Evolutionary conservation across 805 yeast species (phyloP).

Genomic region (Nakazawaea holstii): DNA sequence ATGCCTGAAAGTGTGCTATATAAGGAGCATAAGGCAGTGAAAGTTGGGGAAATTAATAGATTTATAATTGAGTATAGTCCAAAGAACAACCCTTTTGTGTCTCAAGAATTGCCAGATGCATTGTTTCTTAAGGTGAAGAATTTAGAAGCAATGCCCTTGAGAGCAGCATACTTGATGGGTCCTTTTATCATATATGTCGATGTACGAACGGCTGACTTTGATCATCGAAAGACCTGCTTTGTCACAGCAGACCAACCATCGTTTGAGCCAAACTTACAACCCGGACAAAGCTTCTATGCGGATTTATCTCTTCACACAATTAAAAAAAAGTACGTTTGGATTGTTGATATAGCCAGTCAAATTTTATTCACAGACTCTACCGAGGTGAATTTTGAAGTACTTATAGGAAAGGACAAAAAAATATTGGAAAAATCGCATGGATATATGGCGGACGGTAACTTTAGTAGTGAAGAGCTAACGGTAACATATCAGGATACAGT

Average conservation of each 20-base stretch:
- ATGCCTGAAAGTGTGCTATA: slow-evolving; percentile 9
- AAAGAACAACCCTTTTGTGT: slow-evolving; percentile 14
- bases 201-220: slow-evolving; percentile 62
- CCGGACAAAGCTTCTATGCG: slow-evolving; percentile 58
- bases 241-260: slow-evolving; percentile 75
- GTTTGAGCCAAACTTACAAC: slow-evolving; percentile 65
- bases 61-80: slow-evolving; percentile 48
- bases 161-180: slow-evolving; percentile 86
- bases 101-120: slow-evolving; percentile 9
- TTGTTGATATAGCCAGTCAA: slow-evolving; percentile 76
- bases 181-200: slow-evolving; percentile 86
- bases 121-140: slow-evolving; percentile 63
- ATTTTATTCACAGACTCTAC: slow-evolving; percentile 67
- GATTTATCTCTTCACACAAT: slow-evolving; percentile 63
- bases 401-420: slow-evolving; percentile 41
- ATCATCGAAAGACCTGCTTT: slow-evolving; percentile 45
- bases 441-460: slow-evolving; percentile 13
- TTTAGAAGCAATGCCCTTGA: slow-evolving; percentile 60
- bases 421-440: slow-evolving; percentile 12
- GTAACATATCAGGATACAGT: slow-evolving; percentile 55
- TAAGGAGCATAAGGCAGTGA: slow-evolving; percentile 28
- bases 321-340: slow-evolving; percentile 62
- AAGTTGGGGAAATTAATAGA: slow-evolving; percentile 57
- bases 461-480: slow-evolving; percentile 29
- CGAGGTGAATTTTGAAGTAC: slow-evolving; percentile 60